These are phyloP conservation scores for Colletotrichum sp. DNA, from an alignment of 2,329 filamentous ascomycete genomes.

Conservation along the genomic window DNA sequence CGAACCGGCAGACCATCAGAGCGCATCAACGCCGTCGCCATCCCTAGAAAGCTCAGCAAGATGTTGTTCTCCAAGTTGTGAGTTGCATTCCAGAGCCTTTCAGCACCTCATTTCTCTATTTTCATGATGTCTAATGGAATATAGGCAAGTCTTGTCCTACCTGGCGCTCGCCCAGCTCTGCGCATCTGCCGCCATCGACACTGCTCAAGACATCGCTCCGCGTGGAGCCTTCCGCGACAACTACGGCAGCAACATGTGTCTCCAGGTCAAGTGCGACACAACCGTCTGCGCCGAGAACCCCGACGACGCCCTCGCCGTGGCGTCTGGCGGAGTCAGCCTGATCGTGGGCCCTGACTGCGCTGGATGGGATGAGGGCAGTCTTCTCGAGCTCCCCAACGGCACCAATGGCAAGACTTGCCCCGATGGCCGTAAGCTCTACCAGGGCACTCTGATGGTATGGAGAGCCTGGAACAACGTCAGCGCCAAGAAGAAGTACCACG, in stretches of 20 bases:
- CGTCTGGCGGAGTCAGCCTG: background rate
- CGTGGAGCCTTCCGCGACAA: background rate
- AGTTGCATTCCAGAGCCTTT: background rate
- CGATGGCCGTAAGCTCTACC: background rate
- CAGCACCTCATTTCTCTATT: background rate
- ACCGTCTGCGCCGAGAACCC: background rate
- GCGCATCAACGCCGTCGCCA: background rate
- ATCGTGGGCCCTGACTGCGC: background rate
- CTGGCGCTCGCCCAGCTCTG: background rate
- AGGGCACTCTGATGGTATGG: background rate
- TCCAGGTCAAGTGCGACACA: background rate
- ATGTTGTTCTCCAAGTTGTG: background rate
- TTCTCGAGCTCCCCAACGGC: background rate
- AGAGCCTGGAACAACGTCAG: background rate
- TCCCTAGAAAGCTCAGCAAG: background rate
- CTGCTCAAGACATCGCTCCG: background rate
- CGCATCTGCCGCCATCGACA: background rate
- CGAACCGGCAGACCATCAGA: background rate
- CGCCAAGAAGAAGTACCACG: background rate
- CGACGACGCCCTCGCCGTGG: background rate
- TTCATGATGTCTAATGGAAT: accelerated
- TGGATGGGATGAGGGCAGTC: background rate
- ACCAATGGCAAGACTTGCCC: background rate
- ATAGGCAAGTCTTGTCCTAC: background rate
- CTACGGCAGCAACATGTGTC: background rate